phyloP scores from a whole-genome alignment of 1,139 yeast genomes.

The Geotrichum australiense region DNA sequence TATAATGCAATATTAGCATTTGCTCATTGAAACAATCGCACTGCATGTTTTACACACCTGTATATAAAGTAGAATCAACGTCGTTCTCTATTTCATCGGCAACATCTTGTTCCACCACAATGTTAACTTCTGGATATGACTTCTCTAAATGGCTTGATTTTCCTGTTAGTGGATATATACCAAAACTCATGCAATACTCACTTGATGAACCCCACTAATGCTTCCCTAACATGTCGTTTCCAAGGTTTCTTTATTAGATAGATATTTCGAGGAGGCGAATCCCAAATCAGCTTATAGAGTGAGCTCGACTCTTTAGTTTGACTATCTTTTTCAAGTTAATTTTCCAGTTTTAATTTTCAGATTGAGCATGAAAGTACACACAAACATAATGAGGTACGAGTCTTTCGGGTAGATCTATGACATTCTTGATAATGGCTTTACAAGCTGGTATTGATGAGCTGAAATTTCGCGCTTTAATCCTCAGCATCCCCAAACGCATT shows the following conservation, averaged over 20 bases:
- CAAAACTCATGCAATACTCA: conserved; percentile 23
- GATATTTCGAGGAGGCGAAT: conserved; percentile 51
- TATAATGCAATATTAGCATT: not conserved
- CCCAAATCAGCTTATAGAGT: conserved; percentile 23
- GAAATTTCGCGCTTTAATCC: not conserved
- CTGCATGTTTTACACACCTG: conserved; percentile 13
- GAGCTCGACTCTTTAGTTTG: not conserved
- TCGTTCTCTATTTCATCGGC: conserved; percentile 57
- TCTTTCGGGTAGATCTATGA: conserved; percentile 6
- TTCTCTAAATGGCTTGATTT: conserved; percentile 38
- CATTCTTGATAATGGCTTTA: conserved; percentile 8
- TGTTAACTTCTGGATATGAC: conserved; percentile 61
- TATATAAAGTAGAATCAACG: conserved; percentile 33
- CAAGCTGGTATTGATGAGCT: not conserved
- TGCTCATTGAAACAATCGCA: not conserved
- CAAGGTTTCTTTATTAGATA: conserved; percentile 81
- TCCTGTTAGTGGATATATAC: conserved; percentile 13
- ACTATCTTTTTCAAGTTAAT: not conserved
- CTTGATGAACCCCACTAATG: conserved; percentile 58
- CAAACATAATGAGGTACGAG: conserved; percentile 12
- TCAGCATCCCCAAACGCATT: no score
- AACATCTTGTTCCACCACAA: conserved; percentile 69
- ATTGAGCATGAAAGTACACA: not conserved
- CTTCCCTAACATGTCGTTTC: conserved; percentile 56
- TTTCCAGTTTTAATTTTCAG: not conserved